Evolutionary conservation across 805 yeast genomes (phyloP).

Genomic region (Kodamaea sagamina): DNA sequence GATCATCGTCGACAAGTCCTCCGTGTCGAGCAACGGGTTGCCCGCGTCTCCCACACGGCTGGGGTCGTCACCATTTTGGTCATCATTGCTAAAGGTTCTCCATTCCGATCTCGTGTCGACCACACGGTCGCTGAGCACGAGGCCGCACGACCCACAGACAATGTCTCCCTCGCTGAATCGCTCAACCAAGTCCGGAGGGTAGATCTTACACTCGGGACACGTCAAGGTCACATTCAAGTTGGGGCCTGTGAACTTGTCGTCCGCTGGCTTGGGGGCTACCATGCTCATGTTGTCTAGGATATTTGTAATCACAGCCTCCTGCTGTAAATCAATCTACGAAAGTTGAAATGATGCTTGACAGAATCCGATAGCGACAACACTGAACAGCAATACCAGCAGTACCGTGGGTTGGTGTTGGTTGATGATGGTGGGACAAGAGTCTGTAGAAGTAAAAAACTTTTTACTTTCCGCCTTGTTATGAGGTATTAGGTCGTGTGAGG

Average conservation of each 20-base stretch:
- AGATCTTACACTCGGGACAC: conserved; percentile 95
- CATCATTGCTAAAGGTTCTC: conserved; percentile 98
- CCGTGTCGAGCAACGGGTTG: conserved; percentile 87
- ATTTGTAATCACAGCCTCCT: not conserved
- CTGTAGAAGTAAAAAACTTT: conserved; percentile 4
- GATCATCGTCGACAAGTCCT: conserved; percentile 89
- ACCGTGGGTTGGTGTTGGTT: not conserved
- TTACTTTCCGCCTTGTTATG: not conserved
- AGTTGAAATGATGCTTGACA: not conserved
- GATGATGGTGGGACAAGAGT: conserved; percentile 5
- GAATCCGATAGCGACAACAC: conserved; percentile 4
- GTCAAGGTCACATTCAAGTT: conserved; percentile 85
- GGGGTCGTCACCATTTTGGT: conserved; percentile 97
- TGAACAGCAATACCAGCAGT: conserved; percentile 4
- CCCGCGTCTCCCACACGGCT: conserved; percentile 99
- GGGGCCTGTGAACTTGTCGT: conserved; percentile 57
- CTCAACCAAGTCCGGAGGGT: conserved; percentile 94
- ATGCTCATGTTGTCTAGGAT: conserved; percentile 8
- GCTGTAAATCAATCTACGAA: conserved; percentile 2
- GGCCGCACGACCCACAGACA: conserved; percentile 96
- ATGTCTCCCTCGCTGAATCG: conserved; percentile 97
- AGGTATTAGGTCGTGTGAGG: not conserved
- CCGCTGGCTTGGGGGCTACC: conserved; percentile 15
- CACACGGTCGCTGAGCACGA: conserved; percentile 86
- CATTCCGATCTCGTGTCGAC: conserved; percentile 97